Percentiles rank a stretch among this genome's conserved stretches.
phyloP scores from a whole-genome alignment of 805 yeast species.

The Wilhelminamyces savonicus region DNA sequence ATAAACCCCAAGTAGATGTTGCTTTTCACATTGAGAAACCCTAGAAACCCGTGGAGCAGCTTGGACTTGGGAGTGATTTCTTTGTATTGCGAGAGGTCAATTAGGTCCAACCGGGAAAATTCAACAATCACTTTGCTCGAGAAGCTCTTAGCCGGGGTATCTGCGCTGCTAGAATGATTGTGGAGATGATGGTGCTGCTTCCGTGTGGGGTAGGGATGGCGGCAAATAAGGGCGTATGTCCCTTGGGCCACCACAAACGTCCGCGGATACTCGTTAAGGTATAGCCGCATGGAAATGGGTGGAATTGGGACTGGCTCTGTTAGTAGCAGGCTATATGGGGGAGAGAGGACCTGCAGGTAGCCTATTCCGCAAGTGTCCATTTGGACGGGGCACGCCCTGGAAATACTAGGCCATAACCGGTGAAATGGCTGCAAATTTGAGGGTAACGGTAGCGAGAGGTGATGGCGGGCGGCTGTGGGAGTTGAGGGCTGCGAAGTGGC shows the following conservation, averaged over 20 bases:
- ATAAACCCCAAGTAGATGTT: slow-evolving; percentile 53
- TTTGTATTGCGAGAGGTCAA: slow-evolving; percentile 33
- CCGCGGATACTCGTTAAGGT: slow-evolving; percentile 59
- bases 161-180: slow-evolving; percentile 16
- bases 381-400: no score
- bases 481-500: no score
- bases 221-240: slow-evolving; percentile 52
- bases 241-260: slow-evolving; percentile 60
- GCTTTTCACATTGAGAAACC: slow-evolving; percentile 51
- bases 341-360: no score
- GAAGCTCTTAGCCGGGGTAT: slow-evolving; percentile 1
- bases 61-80: slow-evolving; percentile 34
- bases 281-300: slow-evolving; percentile 45
- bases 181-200: slow-evolving; percentile 12
- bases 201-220: slow-evolving; percentile 12
- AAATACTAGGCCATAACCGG: no score
- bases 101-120: slow-evolving; percentile 37
- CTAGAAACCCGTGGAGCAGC: slow-evolving; percentile 51
- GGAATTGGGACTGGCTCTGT: no score
- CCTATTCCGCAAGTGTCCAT: no score
- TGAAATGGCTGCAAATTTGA: no score
- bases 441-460: no score
- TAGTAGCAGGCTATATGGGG: no score
- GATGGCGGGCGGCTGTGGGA: no score
- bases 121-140: slow-evolving; percentile 41